These are phyloP conservation scores for Penicillium paradoxum DNA, from an alignment of 495 filamentous ascomycete genomes.

Conservation along the genomic window DNA sequence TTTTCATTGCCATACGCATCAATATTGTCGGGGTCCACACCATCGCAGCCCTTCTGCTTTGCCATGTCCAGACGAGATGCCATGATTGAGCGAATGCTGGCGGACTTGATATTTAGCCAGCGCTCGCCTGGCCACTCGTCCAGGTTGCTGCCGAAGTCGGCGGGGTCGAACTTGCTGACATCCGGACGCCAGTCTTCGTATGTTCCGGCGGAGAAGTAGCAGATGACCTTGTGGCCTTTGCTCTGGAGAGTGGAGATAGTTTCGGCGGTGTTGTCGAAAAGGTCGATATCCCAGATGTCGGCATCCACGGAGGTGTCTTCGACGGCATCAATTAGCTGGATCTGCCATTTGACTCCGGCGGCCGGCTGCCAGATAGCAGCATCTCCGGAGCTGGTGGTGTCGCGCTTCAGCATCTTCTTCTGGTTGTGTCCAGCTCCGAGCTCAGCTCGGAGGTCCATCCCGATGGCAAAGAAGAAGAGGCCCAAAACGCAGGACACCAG, in stretches of 20 bases:
- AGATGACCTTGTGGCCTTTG: slow-evolving; percentile 55
- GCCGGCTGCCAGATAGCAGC: slow-evolving; percentile 7
- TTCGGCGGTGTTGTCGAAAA: slow-evolving; percentile 11
- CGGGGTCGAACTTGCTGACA: slow-evolving; percentile 41
- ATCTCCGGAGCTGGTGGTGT: background rate
- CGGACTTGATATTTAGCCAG: slow-evolving; percentile 58
- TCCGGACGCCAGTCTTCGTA: slow-evolving; percentile 59
- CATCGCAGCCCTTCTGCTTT: slow-evolving; percentile 60
- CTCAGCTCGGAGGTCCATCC: slow-evolving; percentile 1
- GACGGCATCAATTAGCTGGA: slow-evolving; percentile 7
- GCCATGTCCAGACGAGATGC: slow-evolving; percentile 50
- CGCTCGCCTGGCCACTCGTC: slow-evolving; percentile 63
- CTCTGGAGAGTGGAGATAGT: slow-evolving; percentile 5
- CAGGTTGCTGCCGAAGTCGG: slow-evolving; percentile 51
- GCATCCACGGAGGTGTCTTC: slow-evolving; percentile 6
- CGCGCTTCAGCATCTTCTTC: background rate
- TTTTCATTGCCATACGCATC: slow-evolving; percentile 58
- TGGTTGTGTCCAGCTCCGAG: background rate
- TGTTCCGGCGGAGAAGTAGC: slow-evolving; percentile 68
- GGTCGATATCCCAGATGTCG: slow-evolving; percentile 11
- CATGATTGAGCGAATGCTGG: slow-evolving; percentile 59
- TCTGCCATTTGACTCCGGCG: slow-evolving; percentile 13
- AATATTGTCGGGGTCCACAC: slow-evolving; percentile 68
- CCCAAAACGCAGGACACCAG: background rate
- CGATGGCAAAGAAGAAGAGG: slow-evolving; percentile 5